These are phyloP conservation scores for Metschnikowia aberdeeniae DNA, from an alignment of 805 yeast species.

Conservation along the genomic window DNA sequence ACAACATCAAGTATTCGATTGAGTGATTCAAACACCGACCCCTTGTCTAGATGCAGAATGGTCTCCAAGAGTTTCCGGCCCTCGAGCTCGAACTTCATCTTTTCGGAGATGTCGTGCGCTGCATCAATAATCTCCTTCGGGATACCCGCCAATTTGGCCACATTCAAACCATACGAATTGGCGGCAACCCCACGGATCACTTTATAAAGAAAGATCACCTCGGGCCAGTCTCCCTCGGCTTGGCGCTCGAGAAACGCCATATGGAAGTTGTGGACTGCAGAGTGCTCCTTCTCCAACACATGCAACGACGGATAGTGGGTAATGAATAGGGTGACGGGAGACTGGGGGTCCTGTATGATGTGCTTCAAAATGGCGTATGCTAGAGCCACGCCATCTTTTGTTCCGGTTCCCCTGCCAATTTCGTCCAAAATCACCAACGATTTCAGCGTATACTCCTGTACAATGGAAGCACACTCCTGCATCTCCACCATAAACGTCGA, in stretches of 20 bases:
- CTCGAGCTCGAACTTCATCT: conserved; percentile 27
- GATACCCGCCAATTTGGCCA: conserved; percentile 71
- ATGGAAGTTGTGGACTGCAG: conserved; percentile 55
- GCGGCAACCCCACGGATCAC: conserved; percentile 37
- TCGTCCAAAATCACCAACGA: conserved; percentile 71
- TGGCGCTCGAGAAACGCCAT: conserved; percentile 58
- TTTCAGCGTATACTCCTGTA: conserved; percentile 47
- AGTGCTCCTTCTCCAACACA: conserved; percentile 41
- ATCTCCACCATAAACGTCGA: conserved; percentile 83
- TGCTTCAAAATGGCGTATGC: conserved; percentile 70
- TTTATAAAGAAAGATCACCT: conserved; percentile 37
- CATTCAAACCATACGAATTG: conserved; percentile 80
- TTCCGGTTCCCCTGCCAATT: conserved; percentile 76
- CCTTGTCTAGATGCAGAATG: conserved; percentile 2
- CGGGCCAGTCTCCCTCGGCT: conserved; percentile 25
- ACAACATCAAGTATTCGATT: background rate
- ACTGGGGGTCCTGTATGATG: conserved; percentile 34
- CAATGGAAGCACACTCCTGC: conserved; percentile 58
- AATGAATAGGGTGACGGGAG: conserved; percentile 66
- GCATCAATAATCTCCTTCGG: conserved; percentile 41
- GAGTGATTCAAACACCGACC: conserved; percentile 4
- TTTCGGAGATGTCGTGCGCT: conserved; percentile 41
- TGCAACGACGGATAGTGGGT: conserved; percentile 78
- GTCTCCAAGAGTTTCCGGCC: conserved; percentile 1
- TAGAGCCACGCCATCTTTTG: conserved; percentile 73